These are phyloP conservation scores for Lithospermum erythrorhizon DNA, from an alignment of 257 asterid genomes.

Conservation along the genomic window DNA sequence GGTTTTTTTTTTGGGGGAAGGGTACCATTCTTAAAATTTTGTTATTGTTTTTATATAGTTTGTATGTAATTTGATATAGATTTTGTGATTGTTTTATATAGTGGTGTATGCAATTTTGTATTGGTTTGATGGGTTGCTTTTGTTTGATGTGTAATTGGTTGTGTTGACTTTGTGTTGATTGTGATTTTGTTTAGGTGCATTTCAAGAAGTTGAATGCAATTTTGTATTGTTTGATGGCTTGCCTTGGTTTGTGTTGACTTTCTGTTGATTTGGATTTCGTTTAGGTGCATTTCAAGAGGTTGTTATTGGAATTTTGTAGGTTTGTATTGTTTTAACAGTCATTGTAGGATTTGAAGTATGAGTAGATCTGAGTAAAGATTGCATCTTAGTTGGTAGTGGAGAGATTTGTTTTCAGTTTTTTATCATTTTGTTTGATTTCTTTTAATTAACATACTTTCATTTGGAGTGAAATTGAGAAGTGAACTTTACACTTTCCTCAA, in stretches of 20 bases:
- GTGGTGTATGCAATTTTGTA: conserved; percentile 1
- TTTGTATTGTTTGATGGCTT: neutral
- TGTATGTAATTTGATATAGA: too few relatives aligned
- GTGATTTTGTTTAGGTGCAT: too few relatives aligned
- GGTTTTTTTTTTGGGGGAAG: conserved; percentile 5
- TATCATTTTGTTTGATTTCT: neutral
- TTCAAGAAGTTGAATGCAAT: too few relatives aligned
- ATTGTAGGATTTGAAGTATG: neutral
- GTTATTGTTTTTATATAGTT: conserved; percentile 2
- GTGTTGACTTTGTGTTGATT: too few relatives aligned
- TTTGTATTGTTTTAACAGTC: neutral
- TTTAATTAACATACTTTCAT: neutral
- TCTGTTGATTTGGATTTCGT: neutral
- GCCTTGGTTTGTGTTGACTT: conserved; percentile 8
- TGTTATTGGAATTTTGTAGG: neutral
- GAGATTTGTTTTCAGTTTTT: neutral
- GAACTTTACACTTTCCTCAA: neutral
- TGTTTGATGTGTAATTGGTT: too few relatives aligned
- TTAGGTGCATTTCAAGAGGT: conserved; percentile 5
- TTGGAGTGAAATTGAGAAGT: neutral
- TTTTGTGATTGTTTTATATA: too few relatives aligned
- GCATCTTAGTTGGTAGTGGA: neutral
- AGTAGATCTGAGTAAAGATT: neutral
- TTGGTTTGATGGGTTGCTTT: neutral
- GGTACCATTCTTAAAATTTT: neutral